Conservation (phyloP, 371 early-diverging fungal genomes). For the Haplosporangium sp. region DNA sequence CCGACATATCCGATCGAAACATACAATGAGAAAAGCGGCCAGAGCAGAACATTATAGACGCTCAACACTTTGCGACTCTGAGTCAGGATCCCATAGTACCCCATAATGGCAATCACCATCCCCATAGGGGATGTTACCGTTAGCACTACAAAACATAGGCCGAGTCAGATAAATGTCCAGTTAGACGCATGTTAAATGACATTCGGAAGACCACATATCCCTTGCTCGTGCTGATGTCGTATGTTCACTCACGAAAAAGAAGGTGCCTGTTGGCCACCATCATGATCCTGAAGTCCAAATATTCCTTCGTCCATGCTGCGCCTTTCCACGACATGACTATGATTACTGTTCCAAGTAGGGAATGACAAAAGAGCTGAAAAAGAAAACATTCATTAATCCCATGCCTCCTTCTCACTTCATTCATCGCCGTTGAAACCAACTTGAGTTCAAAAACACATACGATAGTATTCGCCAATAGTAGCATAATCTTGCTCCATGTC, state of each 20-base stretch:
- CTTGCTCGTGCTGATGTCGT: too few species aligned
- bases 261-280: conserved; percentile 42
- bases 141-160: conserved; percentile 52
- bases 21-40: conserved; percentile 67
- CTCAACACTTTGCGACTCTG: conserved; percentile 63
- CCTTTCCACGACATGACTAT: conserved; percentile 34
- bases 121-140: conserved; percentile 61
- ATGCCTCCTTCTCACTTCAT: neutral
- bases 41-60: conserved; percentile 63
- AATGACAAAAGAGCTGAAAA: conserved; percentile 61
- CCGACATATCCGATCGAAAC: conserved; percentile 66
- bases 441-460: conserved; percentile 34
- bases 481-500: conserved; percentile 65
- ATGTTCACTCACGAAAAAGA: conserved; percentile 57
- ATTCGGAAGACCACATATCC: neutral
- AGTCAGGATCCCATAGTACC: conserved; percentile 66
- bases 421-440: too few species aligned
- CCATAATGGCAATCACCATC: conserved; percentile 60
- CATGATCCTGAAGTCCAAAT: conserved; percentile 46
- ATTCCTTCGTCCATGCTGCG: conserved; percentile 28
- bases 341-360: conserved; percentile 34
- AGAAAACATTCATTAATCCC: neutral
- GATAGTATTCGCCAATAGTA: conserved; percentile 63
- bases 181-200: neutral
- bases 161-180: neutral